Evolutionary conservation across 1,284 basidiomycete genomes (phyloP), one percentile per base, ranked within the genome.

Genomic region (Ceratobasidium sp.): DNA sequence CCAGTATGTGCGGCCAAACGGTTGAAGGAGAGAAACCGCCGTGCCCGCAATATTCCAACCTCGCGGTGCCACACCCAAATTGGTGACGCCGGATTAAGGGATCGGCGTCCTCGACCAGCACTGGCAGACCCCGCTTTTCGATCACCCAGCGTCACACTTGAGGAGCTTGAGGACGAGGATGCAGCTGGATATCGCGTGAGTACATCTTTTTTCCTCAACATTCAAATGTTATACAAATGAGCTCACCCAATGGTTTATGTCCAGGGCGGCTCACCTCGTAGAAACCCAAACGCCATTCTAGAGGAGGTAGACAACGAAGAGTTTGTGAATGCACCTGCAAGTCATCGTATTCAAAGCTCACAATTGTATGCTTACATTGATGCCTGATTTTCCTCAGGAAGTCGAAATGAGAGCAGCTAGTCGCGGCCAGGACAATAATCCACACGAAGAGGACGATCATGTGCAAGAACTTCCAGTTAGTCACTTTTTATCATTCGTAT

Each of bases 111-210:
- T 55, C 12, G 30, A 14, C 18, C 52, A 18, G n/a, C n/a, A n/a
- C n/a, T n/a, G n/a, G n/a, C n/a, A n/a, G n/a, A n/a, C n/a, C 34
- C 52, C 14, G 26, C 28, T 18, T 6, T 26, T 30, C 52, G 52
- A n/a, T 14, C 52, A 18, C 52, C 52, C 8, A 55, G 52, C 18
- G 52, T 55, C 12, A 55, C 52, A 32, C 52, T 55, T 1, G 52
- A 55, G 30, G 52, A 55, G 28, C 14, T 55, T 30, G 52, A 55
- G 9, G 52, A 55, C 52, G 52, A 30, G 30, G 28, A 55, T 55
- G 30, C 30, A 28, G 26, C 52, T 32, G 30, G 30, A 12, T 18
- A 14, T 4, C 5, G 4, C 6, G 52, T 55, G 14, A 55, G 30
- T 55, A 14, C 36, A 18, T 34, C 4, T 14, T 16, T 6, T 32